Percentiles rank a stretch among this genome's conserved stretches.
Evolutionary conservation across 2,329 filamentous ascomycete genomes (phyloP).

Genomic region (Neonectria ditissima): DNA sequence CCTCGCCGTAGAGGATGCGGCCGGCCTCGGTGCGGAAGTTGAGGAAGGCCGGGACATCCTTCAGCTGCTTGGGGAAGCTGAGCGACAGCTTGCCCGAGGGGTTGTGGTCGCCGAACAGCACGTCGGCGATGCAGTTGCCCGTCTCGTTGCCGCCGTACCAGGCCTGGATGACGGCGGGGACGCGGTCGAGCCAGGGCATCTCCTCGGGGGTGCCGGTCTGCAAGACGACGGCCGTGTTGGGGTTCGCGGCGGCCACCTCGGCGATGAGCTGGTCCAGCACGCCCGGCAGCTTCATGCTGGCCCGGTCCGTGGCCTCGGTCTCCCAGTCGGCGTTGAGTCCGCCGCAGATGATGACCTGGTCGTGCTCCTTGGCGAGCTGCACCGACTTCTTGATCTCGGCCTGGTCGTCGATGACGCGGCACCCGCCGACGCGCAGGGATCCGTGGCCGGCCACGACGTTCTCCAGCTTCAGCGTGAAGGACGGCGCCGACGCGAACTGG

Average conservation of each 20-base stretch:
- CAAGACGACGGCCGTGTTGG: constrained; percentile 78
- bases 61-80: constrained; percentile 74
- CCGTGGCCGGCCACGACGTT: constrained; percentile 67
- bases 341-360: constrained; percentile 82
- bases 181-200: constrained; percentile 74
- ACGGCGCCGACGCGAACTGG: constrained; percentile 70
- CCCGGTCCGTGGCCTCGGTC: constrained; percentile 81
- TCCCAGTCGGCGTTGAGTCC: constrained; percentile 87
- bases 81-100: constrained; percentile 81
- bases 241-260: constrained; percentile 73
- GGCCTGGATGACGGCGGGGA: constrained; percentile 74
- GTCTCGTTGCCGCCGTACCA: constrained; percentile 93
- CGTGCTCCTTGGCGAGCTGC: constrained; percentile 73
- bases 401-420: constrained; percentile 67
- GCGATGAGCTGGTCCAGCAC: constrained; percentile 77
- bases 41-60: constrained; percentile 81
- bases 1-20: constrained; percentile 81
- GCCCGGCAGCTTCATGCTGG: constrained; percentile 81
- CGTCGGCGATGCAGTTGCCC: constrained; percentile 82
- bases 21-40: constrained; percentile 80
- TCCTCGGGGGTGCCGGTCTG: constrained; percentile 81
- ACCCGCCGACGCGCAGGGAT: constrained; percentile 72
- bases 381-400: constrained; percentile 75
- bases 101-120: constrained; percentile 79
- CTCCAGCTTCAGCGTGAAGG: constrained; percentile 64